Conservation (phyloP, 2,329 filamentous ascomycete genomes). For the Sporothrix humicola region DNA sequence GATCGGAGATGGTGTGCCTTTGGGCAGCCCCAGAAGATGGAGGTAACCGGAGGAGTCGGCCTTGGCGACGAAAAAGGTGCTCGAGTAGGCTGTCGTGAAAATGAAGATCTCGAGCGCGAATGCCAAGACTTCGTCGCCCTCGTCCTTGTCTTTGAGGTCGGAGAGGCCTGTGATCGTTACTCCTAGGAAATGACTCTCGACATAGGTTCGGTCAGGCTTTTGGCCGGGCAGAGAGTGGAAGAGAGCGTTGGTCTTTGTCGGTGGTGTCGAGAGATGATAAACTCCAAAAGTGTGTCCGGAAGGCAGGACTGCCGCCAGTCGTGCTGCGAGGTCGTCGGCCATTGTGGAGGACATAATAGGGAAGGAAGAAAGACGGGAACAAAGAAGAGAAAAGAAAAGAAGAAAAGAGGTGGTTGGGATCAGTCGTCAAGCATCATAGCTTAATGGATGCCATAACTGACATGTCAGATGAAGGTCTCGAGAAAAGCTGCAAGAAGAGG, state of each 20-base stretch:
- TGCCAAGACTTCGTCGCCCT: slow-evolving; percentile 63
- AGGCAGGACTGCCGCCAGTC: slow-evolving; percentile 59
- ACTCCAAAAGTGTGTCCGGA: slow-evolving; percentile 66
- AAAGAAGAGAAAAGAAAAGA: too few species aligned
- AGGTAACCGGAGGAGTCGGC: slow-evolving; percentile 95
- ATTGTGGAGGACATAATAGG: not conserved
- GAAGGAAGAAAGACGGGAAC: not conserved
- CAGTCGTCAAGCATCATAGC: too few species aligned
- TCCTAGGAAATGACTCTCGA: slow-evolving; percentile 79
- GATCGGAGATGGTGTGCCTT: slow-evolving; percentile 72
- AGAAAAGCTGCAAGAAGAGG: not conserved
- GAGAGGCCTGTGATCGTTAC: slow-evolving; percentile 50
- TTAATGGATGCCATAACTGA: too few species aligned
- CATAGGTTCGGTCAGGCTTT: slow-evolving; percentile 77
- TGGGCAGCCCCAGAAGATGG: slow-evolving; percentile 66
- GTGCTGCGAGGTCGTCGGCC: slow-evolving; percentile 44
- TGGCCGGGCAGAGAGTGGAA: slow-evolving; percentile 77
- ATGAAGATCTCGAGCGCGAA: slow-evolving; percentile 87
- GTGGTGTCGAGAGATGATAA: slow-evolving; percentile 87
- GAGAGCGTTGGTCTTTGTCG: slow-evolving; percentile 74
- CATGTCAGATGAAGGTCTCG: too few species aligned
- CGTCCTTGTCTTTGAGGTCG: slow-evolving; percentile 39
- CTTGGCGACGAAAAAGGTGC: slow-evolving; percentile 93
- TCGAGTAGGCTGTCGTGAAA: slow-evolving; percentile 79
- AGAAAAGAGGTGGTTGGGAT: not conserved